A percentile compares a stretch with the other conserved stretches of the same genome.
phyloP scores from a whole-genome alignment of 169 alveolate species.

The Prorocentrum cordatum region DNA sequence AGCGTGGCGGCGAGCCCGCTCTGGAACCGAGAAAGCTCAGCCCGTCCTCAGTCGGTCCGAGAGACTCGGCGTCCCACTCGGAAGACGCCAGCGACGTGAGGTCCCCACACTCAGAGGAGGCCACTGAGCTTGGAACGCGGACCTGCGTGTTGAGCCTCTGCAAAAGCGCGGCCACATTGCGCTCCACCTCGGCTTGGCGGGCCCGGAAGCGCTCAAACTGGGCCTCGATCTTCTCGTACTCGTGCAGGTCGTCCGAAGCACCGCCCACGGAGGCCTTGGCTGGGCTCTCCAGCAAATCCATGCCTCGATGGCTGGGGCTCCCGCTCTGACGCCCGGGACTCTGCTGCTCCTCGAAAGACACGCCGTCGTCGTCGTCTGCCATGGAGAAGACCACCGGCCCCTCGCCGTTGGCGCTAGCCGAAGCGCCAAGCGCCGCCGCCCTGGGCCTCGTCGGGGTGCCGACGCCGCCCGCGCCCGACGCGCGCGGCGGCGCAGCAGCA shows the following conservation, averaged over 20 bases:
- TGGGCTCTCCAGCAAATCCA: too few species aligned
- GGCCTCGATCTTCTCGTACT: neutral
- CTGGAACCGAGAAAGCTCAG: neutral
- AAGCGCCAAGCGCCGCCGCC: too few species aligned
- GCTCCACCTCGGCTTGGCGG: neutral
- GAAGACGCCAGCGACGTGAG: neutral
- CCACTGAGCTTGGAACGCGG: neutral
- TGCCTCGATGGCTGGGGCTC: too few species aligned
- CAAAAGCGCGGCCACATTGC: neutral
- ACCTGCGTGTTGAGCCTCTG: neutral
- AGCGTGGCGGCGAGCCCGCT: neutral
- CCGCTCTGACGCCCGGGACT: too few species aligned
- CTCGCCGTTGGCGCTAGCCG: too few species aligned
- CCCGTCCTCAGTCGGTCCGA: neutral
- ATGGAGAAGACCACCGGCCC: too few species aligned
- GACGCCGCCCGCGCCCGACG: too few species aligned
- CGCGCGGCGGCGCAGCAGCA: too few species aligned
- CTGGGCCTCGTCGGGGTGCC: too few species aligned
- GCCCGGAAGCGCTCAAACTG: neutral
- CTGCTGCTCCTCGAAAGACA: too few species aligned
- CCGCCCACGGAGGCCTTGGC: too few species aligned
- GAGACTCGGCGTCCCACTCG: neutral
- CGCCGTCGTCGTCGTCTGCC: too few species aligned
- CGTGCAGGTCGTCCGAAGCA: neutral
- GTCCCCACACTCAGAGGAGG: neutral